Conservation (phyloP, 108 stramenopile genomes). For the Skeletonema costatum region DNA sequence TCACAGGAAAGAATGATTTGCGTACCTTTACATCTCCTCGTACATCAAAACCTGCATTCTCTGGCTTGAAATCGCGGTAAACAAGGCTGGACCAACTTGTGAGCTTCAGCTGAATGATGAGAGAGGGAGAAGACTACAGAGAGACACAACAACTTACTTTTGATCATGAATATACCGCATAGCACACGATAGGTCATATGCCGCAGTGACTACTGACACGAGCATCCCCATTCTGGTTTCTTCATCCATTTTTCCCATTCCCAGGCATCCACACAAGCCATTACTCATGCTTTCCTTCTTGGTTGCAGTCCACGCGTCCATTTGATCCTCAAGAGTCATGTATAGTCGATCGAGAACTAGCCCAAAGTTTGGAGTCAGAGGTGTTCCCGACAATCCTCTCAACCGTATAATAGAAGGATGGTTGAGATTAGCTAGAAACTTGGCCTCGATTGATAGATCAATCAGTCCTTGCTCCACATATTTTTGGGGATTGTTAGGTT, state of each 20-base stretch:
- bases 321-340: constrained; percentile 55
- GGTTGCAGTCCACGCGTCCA: constrained; percentile 54
- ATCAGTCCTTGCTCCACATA: constrained; percentile 42
- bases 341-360: constrained; percentile 67
- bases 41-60: constrained; percentile 70
- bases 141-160: constrained; percentile 45
- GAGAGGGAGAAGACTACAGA: not conserved
- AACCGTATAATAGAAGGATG: constrained; percentile 47
- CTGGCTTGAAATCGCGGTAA: constrained; percentile 56
- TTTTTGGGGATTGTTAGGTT: constrained; percentile 14
- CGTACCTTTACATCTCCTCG: constrained; percentile 55
- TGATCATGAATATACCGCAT: constrained; percentile 58
- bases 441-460: constrained; percentile 75
- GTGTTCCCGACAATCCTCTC: constrained; percentile 55
- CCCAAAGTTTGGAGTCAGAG: constrained; percentile 53
- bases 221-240: not conserved
- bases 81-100: constrained; percentile 17
- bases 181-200: constrained; percentile 61
- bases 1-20: not conserved
- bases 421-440: constrained; percentile 58
- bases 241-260: constrained; percentile 9
- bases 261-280: constrained; percentile 31
- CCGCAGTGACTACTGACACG: constrained; percentile 24
- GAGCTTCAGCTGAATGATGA: not conserved
- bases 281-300: constrained; percentile 22